Base-by-base conservation (phyloP, 768 basidiomycete genomes). In the Podaxis sp. region DNA sequence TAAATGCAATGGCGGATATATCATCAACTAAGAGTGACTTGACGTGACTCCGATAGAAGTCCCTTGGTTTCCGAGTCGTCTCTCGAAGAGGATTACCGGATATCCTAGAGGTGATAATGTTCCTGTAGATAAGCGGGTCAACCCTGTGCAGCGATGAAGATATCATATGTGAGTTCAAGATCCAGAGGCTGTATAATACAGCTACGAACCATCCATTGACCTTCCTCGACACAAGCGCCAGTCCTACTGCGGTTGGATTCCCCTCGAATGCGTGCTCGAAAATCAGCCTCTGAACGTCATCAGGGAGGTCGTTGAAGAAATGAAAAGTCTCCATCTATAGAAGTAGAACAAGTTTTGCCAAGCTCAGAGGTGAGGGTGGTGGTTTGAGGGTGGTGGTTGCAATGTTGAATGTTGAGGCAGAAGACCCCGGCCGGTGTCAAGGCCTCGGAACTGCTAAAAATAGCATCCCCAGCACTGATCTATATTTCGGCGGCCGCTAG, bases 201-300 rank as follows among this genome's bases (percentile, higher is more conserved):
- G 6, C 26, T 8, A 41, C 59, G 3, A 17, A 60, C 59, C 52
- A 60, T 44, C 26, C 10, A 7, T 53, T 53, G 28, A 60, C 59
- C 40, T 60, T 52, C 20, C 51, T 1, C 8, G 59, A 60, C 15
- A 60, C 51, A 13, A 60, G 59, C 6, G 59, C 46, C 20, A 61
- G 30, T 6, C 13, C n/a, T 13, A 33, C 20, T 48, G 20, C 24
- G 12, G 41, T 51, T 46, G 60, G 26, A 20, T 15, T 55, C 2
- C 28, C 24, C 13, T 48, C 30, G 17, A 36, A 56, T 10, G 53
- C 60, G 13, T 48, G 30, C 30, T 55, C 53, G 20, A 56, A 61
- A 37, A 61, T 38, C 13, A 54, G 24, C 10, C 60, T 33, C 22
- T 54, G 60, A 44, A 61, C 2, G 17, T 60, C 59, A 11, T 38